Conservation (phyloP, 441 rosid species). For the Eruca vesicaria region DNA sequence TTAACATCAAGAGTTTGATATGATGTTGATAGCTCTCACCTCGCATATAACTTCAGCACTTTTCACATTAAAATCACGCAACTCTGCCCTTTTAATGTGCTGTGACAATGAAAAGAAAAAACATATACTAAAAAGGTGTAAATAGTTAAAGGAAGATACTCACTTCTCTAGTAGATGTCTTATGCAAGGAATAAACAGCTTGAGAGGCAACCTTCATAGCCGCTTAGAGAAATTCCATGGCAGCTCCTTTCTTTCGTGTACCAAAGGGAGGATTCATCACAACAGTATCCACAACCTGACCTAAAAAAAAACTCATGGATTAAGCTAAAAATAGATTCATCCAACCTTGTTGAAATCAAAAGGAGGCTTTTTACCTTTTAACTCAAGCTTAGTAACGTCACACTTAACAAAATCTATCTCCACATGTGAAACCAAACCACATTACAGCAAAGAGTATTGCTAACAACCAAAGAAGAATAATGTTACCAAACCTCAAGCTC, state of each 20-base stretch:
- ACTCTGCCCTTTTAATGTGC: slow-evolving; percentile 79
- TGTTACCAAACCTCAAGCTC: slow-evolving; percentile 64
- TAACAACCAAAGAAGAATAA: not conserved
- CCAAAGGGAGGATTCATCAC: slow-evolving; percentile 99
- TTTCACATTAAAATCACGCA: slow-evolving; percentile 73
- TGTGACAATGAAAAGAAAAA: slow-evolving; percentile 25
- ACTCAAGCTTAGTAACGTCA: slow-evolving; percentile 59
- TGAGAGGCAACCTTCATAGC: slow-evolving; percentile 80
- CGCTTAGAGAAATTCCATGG: slow-evolving; percentile 72
- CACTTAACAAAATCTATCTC: slow-evolving; percentile 75
- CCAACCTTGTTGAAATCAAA: not conserved
- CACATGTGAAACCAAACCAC: slow-evolving; percentile 52
- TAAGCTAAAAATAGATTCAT: not conserved
- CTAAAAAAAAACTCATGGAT: slow-evolving; percentile 35
- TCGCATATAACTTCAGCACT: slow-evolving; percentile 88
- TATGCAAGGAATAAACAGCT: slow-evolving; percentile 96
- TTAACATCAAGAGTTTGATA: not conserved
- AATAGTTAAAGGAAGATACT: slow-evolving; percentile 23
- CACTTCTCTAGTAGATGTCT: slow-evolving; percentile 96
- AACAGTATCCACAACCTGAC: slow-evolving; percentile 68
- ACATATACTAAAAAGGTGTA: not conserved
- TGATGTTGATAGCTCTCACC: slow-evolving; percentile 42
- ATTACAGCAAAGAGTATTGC: slow-evolving; percentile 9
- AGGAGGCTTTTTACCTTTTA: slow-evolving; percentile 53
- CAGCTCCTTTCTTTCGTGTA: slow-evolving; percentile 86